Base-by-base conservation (phyloP, 2,329 filamentous ascomycete species). In the Cercospora sp. region DNA sequence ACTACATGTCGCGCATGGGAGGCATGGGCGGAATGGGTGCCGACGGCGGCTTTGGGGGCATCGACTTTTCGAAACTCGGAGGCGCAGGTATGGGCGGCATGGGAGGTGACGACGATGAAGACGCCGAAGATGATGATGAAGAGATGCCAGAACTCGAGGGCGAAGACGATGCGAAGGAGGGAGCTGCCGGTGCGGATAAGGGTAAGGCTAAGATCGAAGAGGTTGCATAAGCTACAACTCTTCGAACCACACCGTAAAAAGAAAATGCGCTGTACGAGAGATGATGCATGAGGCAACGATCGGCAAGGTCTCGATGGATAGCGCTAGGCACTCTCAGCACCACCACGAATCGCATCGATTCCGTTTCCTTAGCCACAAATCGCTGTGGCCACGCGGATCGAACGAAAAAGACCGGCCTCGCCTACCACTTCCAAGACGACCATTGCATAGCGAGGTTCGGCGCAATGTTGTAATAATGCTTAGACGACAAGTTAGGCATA, bases 141-240 rank as follows among this genome's bases (percentile, higher is more conserved):
- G 82, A 83, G 9, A 93, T 97, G 89, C 93, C 93, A 67, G 88
- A 88, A 74, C 88, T 96, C 61, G 90, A 92, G 80, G 89, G 85
- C 30, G 88, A 89, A 69, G 86, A 84, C 43, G 72, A 73, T 34
- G 74, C 75, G 55, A 71, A 71, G 45, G 73, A 71, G 40, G 73
- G 64, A 37, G 77, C 77, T 49, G 66, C 71, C 16, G 72, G 65
- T 37, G 77, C 77, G 55, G 66, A 70, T 9, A 75, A 76, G 70
- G 80, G 80, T 72, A 77, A 77, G 70, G 73, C 70, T 63, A 71
- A 71, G 70, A 83, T 84, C 69, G 81, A 84, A 76, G 82, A 84
- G 74, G 80, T 84, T 60, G 77, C 78, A 72, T 79, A 77, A 70
- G 69, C 37, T 57, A n/a, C 24, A 13, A 55, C 28, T 18, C 34